Percentiles rank a stretch among this genome's conserved stretches.
Evolutionary conservation across 2,329 filamentous ascomycete genomes (phyloP).

Genomic region (Colletotrichum sp.): DNA sequence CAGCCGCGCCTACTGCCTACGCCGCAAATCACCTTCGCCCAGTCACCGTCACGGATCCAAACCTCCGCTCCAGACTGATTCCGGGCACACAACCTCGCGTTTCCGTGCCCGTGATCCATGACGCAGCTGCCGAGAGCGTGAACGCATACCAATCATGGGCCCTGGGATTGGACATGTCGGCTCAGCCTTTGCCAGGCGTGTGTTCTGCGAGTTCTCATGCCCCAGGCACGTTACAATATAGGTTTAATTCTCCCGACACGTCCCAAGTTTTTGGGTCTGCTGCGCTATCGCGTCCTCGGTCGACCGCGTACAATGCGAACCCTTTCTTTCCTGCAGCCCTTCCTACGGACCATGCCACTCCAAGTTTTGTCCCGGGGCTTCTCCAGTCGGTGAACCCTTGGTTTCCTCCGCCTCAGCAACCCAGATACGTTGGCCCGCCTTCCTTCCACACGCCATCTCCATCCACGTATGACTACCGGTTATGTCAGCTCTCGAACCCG

Average conservation of each 20-base stretch:
- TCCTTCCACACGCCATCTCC: constrained; percentile 6
- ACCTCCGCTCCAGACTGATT: neutral
- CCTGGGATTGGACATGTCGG: neutral
- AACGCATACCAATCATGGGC: constrained; percentile 3
- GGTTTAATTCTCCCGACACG: neutral
- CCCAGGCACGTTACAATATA: neutral
- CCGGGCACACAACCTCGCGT: neutral
- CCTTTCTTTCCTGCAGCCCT: neutral
- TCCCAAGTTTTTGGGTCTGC: neutral
- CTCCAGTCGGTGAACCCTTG: neutral
- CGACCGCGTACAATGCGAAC: neutral
- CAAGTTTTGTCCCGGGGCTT: neutral
- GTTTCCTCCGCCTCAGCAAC: neutral
- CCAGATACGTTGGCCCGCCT: constrained; percentile 13
- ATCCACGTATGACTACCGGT: constrained; percentile 8
- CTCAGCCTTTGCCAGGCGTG: neutral
- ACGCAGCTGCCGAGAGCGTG: neutral
- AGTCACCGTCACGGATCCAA: neutral
- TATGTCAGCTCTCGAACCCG: neutral
- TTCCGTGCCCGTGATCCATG: neutral
- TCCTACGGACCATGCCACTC: neutral
- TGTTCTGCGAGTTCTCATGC: neutral
- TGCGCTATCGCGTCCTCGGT: neutral
- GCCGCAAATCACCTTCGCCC: constrained; percentile 22
- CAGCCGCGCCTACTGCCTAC: constrained; percentile 44